These are phyloP conservation scores for Endotrypanum monterogeii DNA, from an alignment of 208 protist species.

Conservation along the genomic window DNA sequence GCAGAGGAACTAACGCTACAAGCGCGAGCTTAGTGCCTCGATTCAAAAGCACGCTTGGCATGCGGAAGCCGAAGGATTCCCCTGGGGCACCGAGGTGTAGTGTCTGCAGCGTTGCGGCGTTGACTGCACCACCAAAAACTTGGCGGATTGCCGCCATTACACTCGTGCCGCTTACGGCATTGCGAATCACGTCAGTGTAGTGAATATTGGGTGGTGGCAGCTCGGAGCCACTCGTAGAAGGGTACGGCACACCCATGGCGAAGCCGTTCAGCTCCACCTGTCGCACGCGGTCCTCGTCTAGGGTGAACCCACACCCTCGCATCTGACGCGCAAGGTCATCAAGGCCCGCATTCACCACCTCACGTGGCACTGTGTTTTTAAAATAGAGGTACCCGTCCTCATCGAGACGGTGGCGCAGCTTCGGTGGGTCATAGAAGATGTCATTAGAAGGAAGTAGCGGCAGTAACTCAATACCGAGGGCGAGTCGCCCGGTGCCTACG, in stretches of 20 bases:
- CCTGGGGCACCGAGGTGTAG: conserved; percentile 70
- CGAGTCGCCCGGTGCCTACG: conserved; percentile 52
- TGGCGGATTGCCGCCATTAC: conserved; percentile 84
- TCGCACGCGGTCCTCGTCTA: conserved; percentile 41
- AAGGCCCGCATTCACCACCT: conserved; percentile 53
- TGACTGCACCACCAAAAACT: conserved; percentile 84
- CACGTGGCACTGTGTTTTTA: conserved; percentile 73
- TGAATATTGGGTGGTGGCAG: conserved; percentile 62
- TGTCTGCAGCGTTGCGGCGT: conserved; percentile 52
- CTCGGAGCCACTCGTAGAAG: conserved; percentile 28
- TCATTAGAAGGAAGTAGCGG: conserved; percentile 82
- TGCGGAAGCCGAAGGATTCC: conserved; percentile 76
- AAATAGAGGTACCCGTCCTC: conserved; percentile 87
- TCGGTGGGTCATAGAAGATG: conserved; percentile 85
- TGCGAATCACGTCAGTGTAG: conserved; percentile 64
- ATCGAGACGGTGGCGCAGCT: conserved; percentile 82
- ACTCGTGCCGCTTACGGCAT: conserved; percentile 73
- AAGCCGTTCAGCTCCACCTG: conserved; percentile 61
- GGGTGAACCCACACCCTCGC: conserved; percentile 58
- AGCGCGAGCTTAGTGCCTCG: conserved; percentile 82
- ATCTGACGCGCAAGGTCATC: conserved; percentile 76
- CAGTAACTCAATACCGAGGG: conserved; percentile 64
- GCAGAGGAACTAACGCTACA: conserved; percentile 72
- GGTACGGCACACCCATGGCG: conserved; percentile 70
- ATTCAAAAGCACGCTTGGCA: conserved; percentile 76